Percentiles rank a stretch among this genome's conserved stretches.
These are phyloP conservation scores for Colletotrichum godetiae DNA, from an alignment of 2,329 filamentous ascomycete genomes.

Conservation along the genomic window DNA sequence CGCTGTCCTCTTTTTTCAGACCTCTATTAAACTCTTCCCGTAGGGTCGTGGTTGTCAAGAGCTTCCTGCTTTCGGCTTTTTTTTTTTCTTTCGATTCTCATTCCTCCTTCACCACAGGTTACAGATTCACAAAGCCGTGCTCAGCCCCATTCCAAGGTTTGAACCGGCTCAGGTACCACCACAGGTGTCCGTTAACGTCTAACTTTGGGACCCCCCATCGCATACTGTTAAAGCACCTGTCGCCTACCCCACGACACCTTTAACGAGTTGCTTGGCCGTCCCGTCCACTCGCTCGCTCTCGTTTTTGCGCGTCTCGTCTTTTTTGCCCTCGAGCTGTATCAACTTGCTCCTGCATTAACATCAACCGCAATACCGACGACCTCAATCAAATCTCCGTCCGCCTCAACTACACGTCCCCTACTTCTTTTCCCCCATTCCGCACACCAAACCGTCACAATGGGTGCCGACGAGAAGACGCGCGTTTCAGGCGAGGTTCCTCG, in stretches of 20 bases:
- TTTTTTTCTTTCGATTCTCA: constrained; percentile 13
- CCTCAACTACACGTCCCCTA: neutral
- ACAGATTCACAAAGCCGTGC: constrained; percentile 19
- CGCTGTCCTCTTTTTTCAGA: constrained; percentile 4
- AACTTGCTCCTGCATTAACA: constrained; percentile 20
- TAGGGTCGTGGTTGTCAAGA: neutral
- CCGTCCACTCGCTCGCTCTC: constrained; percentile 37
- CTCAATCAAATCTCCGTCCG: neutral
- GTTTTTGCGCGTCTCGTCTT: constrained; percentile 25
- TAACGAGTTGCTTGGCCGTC: constrained; percentile 38
- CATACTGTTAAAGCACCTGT: constrained; percentile 37
- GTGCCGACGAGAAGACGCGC: constrained; percentile 81
- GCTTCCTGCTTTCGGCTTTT: neutral
- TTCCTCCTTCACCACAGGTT: constrained; percentile 11
- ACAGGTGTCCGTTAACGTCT: constrained; percentile 19
- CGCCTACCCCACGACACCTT: constrained; percentile 35
- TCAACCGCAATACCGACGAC: neutral
- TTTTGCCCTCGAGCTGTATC: constrained; percentile 14
- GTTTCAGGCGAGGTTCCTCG: constrained; percentile 81
- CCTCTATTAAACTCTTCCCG: constrained; percentile 25
- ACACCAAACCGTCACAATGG: constrained; percentile 32
- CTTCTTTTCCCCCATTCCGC: neutral
- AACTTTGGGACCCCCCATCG: constrained; percentile 35
- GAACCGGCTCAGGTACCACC: constrained; percentile 15
- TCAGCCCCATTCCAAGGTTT: constrained; percentile 15